These are phyloP conservation scores for Odontarrhena argentea DNA, from an alignment of 345 rosid species.

Conservation along the genomic window DNA sequence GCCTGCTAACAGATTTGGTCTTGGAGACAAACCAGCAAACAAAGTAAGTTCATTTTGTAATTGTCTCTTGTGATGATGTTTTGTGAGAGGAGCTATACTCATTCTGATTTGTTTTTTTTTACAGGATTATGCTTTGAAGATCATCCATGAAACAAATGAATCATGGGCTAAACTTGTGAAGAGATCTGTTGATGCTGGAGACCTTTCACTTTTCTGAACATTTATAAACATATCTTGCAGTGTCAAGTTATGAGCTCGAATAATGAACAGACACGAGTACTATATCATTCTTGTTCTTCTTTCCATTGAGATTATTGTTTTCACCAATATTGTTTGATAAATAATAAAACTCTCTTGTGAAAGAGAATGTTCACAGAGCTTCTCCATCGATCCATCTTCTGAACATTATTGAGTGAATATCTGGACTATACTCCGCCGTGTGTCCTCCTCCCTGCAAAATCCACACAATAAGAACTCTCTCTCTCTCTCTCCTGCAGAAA, in stretches of 20 bases:
- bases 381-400: slow-evolving; percentile 41
- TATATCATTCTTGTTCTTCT: slow-evolving; percentile 27
- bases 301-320: slow-evolving; percentile 28
- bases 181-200: slow-evolving; percentile 65
- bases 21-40: slow-evolving; percentile 85
- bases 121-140: slow-evolving; percentile 85
- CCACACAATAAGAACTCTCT: background rate
- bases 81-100: slow-evolving; percentile 19
- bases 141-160: slow-evolving; percentile 75
- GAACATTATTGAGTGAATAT: slow-evolving; percentile 51
- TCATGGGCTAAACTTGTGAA: slow-evolving; percentile 86
- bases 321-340: slow-evolving; percentile 22
- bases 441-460: slow-evolving; percentile 71
- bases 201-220: slow-evolving; percentile 57
- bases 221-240: slow-evolving; percentile 12
- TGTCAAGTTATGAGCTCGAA: slow-evolving; percentile 7
- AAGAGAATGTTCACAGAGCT: slow-evolving; percentile 23
- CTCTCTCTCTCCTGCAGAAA: background rate
- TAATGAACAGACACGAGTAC: slow-evolving; percentile 13
- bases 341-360: slow-evolving; percentile 4
- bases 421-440: slow-evolving; percentile 56
- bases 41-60: slow-evolving; percentile 51
- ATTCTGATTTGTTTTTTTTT: background rate
- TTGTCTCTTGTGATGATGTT: slow-evolving; percentile 2
- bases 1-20: slow-evolving; percentile 96